A percentile compares a stretch with the other conserved stretches of the same genome.
These are phyloP conservation scores for Sporisorium exsertum DNA, from an alignment of 1,284 basidiomycete genomes.

Conservation along the genomic window DNA sequence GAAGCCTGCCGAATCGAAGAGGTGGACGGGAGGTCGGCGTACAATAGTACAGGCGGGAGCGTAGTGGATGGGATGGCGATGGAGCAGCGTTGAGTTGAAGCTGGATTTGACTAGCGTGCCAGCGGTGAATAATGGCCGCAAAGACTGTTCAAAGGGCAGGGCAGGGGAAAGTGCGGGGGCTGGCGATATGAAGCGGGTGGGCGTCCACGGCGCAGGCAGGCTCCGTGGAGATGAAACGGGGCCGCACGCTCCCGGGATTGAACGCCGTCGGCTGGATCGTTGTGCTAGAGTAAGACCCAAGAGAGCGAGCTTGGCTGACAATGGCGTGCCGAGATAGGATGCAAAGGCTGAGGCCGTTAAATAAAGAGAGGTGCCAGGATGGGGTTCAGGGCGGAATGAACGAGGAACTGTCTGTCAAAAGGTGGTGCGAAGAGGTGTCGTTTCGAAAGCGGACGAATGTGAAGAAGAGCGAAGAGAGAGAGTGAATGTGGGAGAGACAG, in stretches of 20 bases:
- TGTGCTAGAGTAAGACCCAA: not conserved
- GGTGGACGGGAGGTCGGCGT: no score
- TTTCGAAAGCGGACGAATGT: not conserved
- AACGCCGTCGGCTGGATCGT: not conserved
- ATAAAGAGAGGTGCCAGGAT: not conserved
- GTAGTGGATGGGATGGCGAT: not conserved
- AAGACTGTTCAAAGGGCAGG: not conserved
- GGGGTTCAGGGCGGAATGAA: no score
- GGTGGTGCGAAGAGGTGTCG: not conserved
- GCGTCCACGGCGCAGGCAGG: not conserved
- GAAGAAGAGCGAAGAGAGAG: not conserved
- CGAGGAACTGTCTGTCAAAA: not conserved
- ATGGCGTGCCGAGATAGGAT: not conserved
- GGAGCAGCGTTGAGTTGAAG: not conserved
- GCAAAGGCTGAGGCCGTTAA: not conserved
- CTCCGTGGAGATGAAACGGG: slow-evolving; percentile 4
- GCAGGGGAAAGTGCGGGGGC: slow-evolving; percentile 2
- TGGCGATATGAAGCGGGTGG: slow-evolving; percentile 6
- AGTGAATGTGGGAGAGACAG: not conserved
- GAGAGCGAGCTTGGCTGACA: not conserved
- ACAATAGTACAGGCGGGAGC: not conserved
- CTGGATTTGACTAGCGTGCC: not conserved
- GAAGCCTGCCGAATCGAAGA: not conserved
- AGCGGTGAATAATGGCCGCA: slow-evolving; percentile 2
- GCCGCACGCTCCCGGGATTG: slow-evolving; percentile 5